phyloP scores from a whole-genome alignment of 352 stramenopile species.

The Globisporangium barbulae region DNA sequence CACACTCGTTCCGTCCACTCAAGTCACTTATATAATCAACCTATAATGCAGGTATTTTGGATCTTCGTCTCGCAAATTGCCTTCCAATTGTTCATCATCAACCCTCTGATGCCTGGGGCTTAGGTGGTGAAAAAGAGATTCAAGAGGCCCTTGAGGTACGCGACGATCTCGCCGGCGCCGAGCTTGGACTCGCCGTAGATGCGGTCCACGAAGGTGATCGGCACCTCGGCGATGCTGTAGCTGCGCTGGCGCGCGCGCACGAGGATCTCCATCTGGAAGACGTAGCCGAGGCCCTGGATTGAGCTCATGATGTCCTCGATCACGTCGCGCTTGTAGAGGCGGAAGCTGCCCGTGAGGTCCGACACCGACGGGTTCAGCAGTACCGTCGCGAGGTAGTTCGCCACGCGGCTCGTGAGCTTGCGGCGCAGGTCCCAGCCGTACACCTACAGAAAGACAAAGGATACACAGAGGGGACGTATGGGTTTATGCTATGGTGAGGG shows the following conservation, averaged over 20 bases:
- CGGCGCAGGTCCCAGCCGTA: conserved; percentile 95
- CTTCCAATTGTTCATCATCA: background rate
- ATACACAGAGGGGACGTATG: background rate
- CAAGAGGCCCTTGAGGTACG: conserved; percentile 96
- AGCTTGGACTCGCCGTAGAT: conserved; percentile 99
- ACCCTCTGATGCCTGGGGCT: conserved; percentile 2
- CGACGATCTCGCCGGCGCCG: conserved; percentile 96
- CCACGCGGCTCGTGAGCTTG: conserved; percentile 96
- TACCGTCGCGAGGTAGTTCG: conserved; percentile 97
- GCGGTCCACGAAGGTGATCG: conserved; percentile 98
- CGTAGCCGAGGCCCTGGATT: conserved; percentile 92
- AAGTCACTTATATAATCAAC: conserved; percentile 14
- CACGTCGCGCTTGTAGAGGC: conserved; percentile 95
- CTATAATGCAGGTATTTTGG: conserved; percentile 16
- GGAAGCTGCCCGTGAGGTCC: conserved; percentile 97
- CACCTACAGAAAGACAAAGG: conserved; percentile 49
- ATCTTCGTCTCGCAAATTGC: conserved; percentile 1
- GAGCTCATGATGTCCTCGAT: conserved; percentile 93
- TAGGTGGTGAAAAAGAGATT: conserved; percentile 95
- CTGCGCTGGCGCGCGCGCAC: conserved; percentile 90
- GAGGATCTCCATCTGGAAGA: conserved; percentile 99
- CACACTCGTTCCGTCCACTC: background rate
- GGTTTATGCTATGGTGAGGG: no score
- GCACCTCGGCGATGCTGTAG: conserved; percentile 94
- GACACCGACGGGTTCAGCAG: conserved; percentile 93